A percentile compares a stretch with the other conserved stretches of the same genome.
Evolutionary conservation across 73 alveolate genomes (phyloP).

Genomic region (Symbiodinium natans): DNA sequence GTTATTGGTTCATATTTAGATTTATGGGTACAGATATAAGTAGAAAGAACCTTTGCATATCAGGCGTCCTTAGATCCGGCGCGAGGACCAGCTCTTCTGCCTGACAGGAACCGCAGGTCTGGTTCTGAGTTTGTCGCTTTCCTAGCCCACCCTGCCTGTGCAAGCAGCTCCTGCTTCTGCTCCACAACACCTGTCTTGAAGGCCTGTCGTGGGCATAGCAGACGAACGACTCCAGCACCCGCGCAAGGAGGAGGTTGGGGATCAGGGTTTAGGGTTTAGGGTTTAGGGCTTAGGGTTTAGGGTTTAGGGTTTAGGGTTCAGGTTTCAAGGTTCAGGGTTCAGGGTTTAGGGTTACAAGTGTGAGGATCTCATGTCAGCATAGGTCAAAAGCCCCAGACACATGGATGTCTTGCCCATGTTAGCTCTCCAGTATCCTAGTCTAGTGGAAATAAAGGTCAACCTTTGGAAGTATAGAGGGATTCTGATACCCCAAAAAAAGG

Average conservation of each 20-base stretch:
- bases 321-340: not conserved
- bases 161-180: conserved; percentile 30
- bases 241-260: not conserved
- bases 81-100: not conserved
- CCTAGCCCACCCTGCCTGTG: no score
- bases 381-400: no score
- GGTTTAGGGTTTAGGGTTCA: not conserved
- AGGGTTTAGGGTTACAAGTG: not conserved
- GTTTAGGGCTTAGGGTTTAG: not conserved
- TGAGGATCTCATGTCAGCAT: not conserved
- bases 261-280: no score
- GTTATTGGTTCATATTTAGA: no score
- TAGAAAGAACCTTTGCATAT: not conserved
- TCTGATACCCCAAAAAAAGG: no score
- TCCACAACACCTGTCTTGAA: conserved; percentile 15
- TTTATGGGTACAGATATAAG: no score
- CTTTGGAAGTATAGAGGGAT: no score
- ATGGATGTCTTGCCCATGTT: no score
- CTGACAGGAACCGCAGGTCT: not conserved
- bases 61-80: not conserved
- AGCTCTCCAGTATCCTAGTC: no score
- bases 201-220: not conserved
- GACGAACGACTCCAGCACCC: not conserved
- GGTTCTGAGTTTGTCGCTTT: no score
- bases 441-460: no score